Conservation (phyloP, 768 basidiomycete genomes). For the Trametes coccinea region DNA sequence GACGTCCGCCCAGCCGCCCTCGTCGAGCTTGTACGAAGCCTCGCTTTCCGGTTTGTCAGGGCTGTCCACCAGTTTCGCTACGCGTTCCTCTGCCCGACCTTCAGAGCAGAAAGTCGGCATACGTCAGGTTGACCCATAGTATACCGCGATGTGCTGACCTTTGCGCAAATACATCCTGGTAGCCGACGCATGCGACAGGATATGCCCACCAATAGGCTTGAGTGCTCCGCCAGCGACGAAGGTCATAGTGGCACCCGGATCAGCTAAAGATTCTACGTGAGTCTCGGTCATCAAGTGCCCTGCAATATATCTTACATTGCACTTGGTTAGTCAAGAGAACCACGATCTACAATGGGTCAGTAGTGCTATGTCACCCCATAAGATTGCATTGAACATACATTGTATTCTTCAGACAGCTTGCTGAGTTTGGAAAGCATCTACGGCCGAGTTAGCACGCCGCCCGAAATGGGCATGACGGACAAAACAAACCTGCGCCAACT, state of each 20-base stretch:
- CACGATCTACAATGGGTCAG: slow-evolving; percentile 54
- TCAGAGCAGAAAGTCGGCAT: too few species aligned
- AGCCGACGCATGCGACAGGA: slow-evolving; percentile 85
- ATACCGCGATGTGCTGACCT: slow-evolving; percentile 43
- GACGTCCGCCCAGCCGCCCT: slow-evolving; percentile 88
- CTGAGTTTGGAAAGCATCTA: slow-evolving; percentile 91
- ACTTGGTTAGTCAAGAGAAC: slow-evolving; percentile 93
- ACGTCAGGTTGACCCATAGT: too few species aligned
- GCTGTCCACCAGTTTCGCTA: slow-evolving; percentile 88
- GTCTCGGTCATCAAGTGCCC: neutral
- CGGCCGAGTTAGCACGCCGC: neutral
- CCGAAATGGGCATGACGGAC: neutral
- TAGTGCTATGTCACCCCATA: neutral
- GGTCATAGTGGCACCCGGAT: slow-evolving; percentile 93
- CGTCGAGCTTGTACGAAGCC: slow-evolving; percentile 88
- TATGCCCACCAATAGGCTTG: slow-evolving; percentile 90
- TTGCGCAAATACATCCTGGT: slow-evolving; percentile 87
- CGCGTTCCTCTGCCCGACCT: slow-evolving; percentile 90
- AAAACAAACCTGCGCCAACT: slow-evolving; percentile 79
- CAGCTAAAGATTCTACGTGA: slow-evolving; percentile 51
- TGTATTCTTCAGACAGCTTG: slow-evolving; percentile 91
- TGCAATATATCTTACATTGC: slow-evolving; percentile 54
- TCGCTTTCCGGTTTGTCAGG: slow-evolving; percentile 89
- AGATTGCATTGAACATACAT: slow-evolving; percentile 47
- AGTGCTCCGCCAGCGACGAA: slow-evolving; percentile 93